These are phyloP conservation scores for Rhodotorula sp. DNA, from an alignment of 1,284 basidiomycete genomes.

Conservation along the genomic window DNA sequence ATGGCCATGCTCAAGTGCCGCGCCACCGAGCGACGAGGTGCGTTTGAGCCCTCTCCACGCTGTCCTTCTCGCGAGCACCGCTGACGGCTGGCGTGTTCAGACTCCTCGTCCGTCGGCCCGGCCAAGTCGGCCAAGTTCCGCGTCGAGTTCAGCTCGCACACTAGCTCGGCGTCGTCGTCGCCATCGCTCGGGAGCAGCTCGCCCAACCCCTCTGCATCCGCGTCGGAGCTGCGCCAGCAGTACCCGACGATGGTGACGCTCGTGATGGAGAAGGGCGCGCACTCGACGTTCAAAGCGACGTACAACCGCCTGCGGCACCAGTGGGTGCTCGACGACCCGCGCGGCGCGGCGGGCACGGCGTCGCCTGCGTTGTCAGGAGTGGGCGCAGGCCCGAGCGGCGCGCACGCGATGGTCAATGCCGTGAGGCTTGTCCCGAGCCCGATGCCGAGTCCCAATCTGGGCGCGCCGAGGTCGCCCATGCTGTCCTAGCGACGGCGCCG, in stretches of 20 bases:
- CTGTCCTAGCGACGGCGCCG: conserved; percentile 2
- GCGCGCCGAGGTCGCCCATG: conserved; percentile 24
- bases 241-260: conserved; percentile 64
- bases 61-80: no score
- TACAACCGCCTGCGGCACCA: conserved; percentile 69
- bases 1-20: conserved; percentile 65
- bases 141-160: conserved; percentile 66
- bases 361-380: not conserved
- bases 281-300: conserved; percentile 73
- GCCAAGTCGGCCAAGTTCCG: conserved; percentile 68
- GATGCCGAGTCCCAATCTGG: conserved; percentile 30
- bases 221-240: conserved; percentile 18
- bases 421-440: conserved; percentile 40
- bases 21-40: conserved; percentile 58
- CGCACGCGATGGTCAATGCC: conserved; percentile 2
- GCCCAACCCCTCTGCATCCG: conserved; percentile 2
- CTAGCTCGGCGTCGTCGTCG: conserved; percentile 47
- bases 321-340: conserved; percentile 58
- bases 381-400: not conserved
- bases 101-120: conserved; percentile 46
- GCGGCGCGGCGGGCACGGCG: not conserved
- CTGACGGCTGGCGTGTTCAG: not conserved
- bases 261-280: conserved; percentile 83
- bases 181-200: conserved; percentile 15
- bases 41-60: not conserved